These are phyloP conservation scores for Suhomyces bolitotheri DNA, from an alignment of 1,139 yeast genomes.

Conservation along the genomic window DNA sequence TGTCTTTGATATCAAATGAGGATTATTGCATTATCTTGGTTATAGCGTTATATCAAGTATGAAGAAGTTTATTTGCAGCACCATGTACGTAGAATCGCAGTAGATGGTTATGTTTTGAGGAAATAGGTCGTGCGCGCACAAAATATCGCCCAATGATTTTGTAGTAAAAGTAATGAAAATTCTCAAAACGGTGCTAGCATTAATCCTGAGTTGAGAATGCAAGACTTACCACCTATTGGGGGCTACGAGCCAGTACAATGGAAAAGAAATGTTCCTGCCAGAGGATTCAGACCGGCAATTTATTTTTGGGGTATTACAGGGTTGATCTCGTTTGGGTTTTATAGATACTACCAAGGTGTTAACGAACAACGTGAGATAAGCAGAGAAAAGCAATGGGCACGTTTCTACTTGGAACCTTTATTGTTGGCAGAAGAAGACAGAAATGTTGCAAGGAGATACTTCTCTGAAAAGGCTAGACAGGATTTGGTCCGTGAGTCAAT, in stretches of 20 bases:
- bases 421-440: slow-evolving; percentile 83
- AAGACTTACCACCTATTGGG: slow-evolving; percentile 86
- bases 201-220: slow-evolving; percentile 37
- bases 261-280: slow-evolving; percentile 82
- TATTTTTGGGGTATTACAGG: slow-evolving; percentile 67
- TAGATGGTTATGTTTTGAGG: neutral
- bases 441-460: slow-evolving; percentile 70
- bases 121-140: slow-evolving; percentile 8
- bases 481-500: slow-evolving; percentile 48
- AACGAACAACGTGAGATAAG: slow-evolving; percentile 75
- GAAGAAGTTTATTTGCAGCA: too few relatives aligned
- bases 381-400: slow-evolving; percentile 77
- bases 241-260: slow-evolving; percentile 89
- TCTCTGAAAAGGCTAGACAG: slow-evolving; percentile 69
- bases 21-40: neutral
- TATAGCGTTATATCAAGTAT: neutral
- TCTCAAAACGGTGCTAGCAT: slow-evolving; percentile 1
- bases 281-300: slow-evolving; percentile 79
- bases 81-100: neutral
- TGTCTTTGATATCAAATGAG: slow-evolving; percentile 70
- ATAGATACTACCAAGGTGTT: slow-evolving; percentile 64
- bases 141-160: slow-evolving; percentile 14
- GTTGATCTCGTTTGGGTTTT: slow-evolving; percentile 71
- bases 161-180: slow-evolving; percentile 9
- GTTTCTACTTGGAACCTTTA: slow-evolving; percentile 72